Percentiles rank a stretch among this genome's conserved stretches.
Evolutionary conservation across 1,284 basidiomycete species (phyloP).

Genomic region (Cutaneotrichosporon mucoides): DNA sequence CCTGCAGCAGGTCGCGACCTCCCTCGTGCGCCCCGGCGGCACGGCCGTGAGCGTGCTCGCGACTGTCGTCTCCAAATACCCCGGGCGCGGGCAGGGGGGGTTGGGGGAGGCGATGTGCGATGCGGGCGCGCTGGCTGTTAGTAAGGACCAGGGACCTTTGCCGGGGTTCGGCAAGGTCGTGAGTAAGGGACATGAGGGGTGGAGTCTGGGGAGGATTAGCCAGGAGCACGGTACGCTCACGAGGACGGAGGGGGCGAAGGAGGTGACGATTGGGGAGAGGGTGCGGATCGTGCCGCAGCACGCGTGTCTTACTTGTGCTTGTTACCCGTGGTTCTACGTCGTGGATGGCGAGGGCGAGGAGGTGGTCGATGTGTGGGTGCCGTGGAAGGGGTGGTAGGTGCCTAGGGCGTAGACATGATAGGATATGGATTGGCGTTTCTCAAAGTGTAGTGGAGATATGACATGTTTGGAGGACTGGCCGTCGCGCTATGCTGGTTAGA

Average conservation of each 20-base stretch:
- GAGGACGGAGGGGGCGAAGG: constrained; percentile 24
- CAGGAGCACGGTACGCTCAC: constrained; percentile 75
- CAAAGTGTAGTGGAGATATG: neutral
- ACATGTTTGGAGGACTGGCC: too few species aligned
- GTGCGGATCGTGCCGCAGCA: constrained; percentile 49
- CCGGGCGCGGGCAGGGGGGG: constrained; percentile 51
- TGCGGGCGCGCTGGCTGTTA: constrained; percentile 75
- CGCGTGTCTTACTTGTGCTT: constrained; percentile 68
- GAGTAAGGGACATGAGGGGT: constrained; percentile 53
- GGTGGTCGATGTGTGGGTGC: constrained; percentile 80
- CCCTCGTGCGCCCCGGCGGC: constrained; percentile 53
- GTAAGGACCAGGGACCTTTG: constrained; percentile 72
- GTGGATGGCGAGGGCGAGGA: constrained; percentile 59
- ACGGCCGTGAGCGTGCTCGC: constrained; percentile 63
- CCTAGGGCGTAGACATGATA: neutral
- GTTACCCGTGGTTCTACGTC: constrained; percentile 75
- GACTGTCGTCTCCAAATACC: constrained; percentile 72
- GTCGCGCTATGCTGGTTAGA: too few species aligned
- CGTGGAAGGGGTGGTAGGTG: constrained; percentile 80
- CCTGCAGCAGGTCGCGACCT: constrained; percentile 74
- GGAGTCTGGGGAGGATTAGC: constrained; percentile 67
- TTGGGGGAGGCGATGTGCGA: constrained; percentile 58
- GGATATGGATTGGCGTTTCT: neutral
- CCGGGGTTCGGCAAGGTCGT: constrained; percentile 68
- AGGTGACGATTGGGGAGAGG: constrained; percentile 58